Base-by-base conservation (phyloP, 805 yeast species). In the Saccharomycopsis sp. region DNA sequence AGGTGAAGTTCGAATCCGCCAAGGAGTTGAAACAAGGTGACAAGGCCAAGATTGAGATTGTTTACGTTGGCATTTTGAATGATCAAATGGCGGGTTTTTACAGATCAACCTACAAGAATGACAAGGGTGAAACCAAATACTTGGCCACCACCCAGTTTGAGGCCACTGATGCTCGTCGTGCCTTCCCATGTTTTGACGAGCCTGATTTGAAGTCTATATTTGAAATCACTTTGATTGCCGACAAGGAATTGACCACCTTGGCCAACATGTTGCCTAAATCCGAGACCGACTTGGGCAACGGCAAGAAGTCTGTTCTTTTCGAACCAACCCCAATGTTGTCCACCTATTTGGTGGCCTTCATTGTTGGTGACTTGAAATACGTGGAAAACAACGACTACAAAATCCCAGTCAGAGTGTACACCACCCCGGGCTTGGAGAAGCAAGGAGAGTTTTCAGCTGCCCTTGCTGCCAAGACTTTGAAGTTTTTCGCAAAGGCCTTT, bases 101-200 rank as follows among this genome's bases (percentile, higher is more conserved):
- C 65, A 69, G 83, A 53, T 78, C 86, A 15, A 63, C 75, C 31
- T 81, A 81, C 58, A 59, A 58, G 49, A 69, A 67, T 42, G 68
- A 67, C 48, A 67, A 69, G 45, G 82, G 85, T 17, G 66, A 68
- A 45, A 76, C 75, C 30, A 78, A 77, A 54, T 78, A 79, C 58
- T 68, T 82, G 70, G 84, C 86, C 33, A 78, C 88, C 34, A 81
- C 94, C 34, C 94, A 83, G 61, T 78, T 83, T 75, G 94, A 83
- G 63, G 78, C 94, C 18, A 80, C 89, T 16, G 92, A 83, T 56
- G 84, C 89, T 52, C 75, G 94, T 53, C 71, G 86, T 53, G 92
- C 92, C 7, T 83, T 83, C 69, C 94, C 94, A 25, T 81, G 82
- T 55, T 80, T 78, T 53, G 94, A 83, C 60, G 92, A 82, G 58